phyloP scores from a whole-genome alignment of 768 basidiomycete species.

The Strobilomyces dryophilus region DNA sequence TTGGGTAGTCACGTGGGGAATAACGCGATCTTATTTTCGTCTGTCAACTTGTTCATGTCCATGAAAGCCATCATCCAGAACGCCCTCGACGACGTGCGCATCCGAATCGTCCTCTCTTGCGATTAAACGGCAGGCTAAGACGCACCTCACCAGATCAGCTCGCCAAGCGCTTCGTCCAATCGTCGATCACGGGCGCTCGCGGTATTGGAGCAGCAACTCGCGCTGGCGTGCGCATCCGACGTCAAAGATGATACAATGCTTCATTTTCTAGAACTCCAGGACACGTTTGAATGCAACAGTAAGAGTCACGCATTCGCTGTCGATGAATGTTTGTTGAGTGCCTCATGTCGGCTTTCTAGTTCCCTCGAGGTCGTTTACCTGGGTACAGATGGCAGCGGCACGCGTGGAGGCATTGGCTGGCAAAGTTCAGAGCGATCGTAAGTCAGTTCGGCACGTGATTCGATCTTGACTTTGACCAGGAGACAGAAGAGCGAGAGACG shows the following conservation, averaged over 20 bases:
- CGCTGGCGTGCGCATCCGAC: slow-evolving; percentile 42
- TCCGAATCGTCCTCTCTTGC: background rate
- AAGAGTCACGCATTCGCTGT: slow-evolving; percentile 22
- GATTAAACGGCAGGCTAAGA: slow-evolving; percentile 9
- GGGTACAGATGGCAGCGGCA: slow-evolving; percentile 50
- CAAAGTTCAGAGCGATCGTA: slow-evolving; percentile 44
- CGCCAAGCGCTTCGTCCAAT: slow-evolving; percentile 51
- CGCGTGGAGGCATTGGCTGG: slow-evolving; percentile 48
- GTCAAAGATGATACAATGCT: slow-evolving; percentile 43
- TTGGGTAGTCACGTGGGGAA: slow-evolving; percentile 26
- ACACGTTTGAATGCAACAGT: slow-evolving; percentile 84
- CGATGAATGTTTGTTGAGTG: slow-evolving; percentile 5
- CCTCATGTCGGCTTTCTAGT: slow-evolving; percentile 40
- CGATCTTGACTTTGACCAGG: slow-evolving; percentile 1
- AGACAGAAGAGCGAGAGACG: slow-evolving; percentile 38
- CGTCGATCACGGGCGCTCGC: slow-evolving; percentile 53
- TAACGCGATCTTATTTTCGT: slow-evolving; percentile 18
- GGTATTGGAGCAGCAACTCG: slow-evolving; percentile 52
- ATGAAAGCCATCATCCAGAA: slow-evolving; percentile 52
- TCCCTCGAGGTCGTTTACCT: slow-evolving; percentile 58
- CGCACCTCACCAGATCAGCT: slow-evolving; percentile 50
- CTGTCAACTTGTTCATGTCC: slow-evolving; percentile 2
- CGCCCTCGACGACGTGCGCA: slow-evolving; percentile 65
- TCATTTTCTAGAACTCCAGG: slow-evolving; percentile 63
- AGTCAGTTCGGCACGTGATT: slow-evolving; percentile 8